Conservation (phyloP, 1,284 basidiomycete genomes). For the Melampsora americana region DNA sequence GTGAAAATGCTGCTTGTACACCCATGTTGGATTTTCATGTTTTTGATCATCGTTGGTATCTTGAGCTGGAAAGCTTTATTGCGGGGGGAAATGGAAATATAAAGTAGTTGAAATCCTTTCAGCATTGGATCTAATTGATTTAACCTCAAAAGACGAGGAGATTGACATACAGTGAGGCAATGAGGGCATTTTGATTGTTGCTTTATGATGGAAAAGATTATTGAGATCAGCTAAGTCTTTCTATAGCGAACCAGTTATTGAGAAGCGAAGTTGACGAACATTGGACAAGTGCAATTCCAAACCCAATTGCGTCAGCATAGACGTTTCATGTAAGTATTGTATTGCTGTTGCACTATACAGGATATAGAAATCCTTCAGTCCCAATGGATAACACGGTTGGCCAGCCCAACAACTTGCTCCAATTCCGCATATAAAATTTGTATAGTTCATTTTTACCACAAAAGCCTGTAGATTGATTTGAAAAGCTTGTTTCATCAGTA, state of each 20-base stretch:
- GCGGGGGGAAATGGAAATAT: not conserved
- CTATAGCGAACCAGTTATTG: not conserved
- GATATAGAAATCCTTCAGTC: constrained; percentile 26
- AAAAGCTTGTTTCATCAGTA: not conserved
- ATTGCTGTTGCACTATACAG: constrained; percentile 33
- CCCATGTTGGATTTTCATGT: constrained; percentile 33
- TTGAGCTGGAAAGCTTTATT: constrained; percentile 17
- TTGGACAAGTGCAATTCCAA: constrained; percentile 38
- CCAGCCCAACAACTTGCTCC: constrained; percentile 23
- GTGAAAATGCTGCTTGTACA: constrained; percentile 22
- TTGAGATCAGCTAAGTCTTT: not conserved
- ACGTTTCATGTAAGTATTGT: constrained; percentile 33
- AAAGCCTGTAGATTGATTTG: constrained; percentile 6
- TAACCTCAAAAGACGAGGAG: not conserved
- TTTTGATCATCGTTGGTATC: constrained; percentile 15
- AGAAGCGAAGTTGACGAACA: constrained; percentile 14
- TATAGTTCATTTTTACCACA: constrained; percentile 18
- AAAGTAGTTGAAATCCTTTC: no score
- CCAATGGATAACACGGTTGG: constrained; percentile 34
- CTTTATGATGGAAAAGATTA: not conserved
- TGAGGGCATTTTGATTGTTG: constrained; percentile 28
- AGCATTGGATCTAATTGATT: no score
- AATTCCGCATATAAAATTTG: constrained; percentile 35
- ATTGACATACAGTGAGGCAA: constrained; percentile 28
- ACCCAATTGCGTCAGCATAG: constrained; percentile 25